These are phyloP conservation scores for Cyclostephanos tholiformis DNA, from an alignment of 108 stramenopile genomes.

Conservation along the genomic window DNA sequence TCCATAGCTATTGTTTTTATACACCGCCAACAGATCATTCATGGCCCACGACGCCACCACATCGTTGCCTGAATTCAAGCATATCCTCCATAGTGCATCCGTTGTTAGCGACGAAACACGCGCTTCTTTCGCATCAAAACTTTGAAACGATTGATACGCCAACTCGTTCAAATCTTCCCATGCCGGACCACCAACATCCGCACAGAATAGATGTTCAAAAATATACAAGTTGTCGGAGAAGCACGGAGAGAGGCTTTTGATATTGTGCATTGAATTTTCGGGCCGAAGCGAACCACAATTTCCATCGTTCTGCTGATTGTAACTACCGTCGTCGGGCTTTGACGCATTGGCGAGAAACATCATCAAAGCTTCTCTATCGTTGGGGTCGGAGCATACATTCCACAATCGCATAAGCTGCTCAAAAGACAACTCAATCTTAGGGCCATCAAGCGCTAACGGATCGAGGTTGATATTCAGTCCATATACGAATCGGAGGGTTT, in stretches of 20 bases:
- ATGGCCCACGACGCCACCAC: slow-evolving; percentile 80
- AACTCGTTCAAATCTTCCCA: slow-evolving; percentile 63
- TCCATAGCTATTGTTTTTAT: slow-evolving; percentile 32
- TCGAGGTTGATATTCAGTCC: slow-evolving; percentile 44
- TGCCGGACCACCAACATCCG: slow-evolving; percentile 45
- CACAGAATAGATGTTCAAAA: slow-evolving; percentile 83
- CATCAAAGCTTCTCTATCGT: slow-evolving; percentile 81
- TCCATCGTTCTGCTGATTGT: slow-evolving; percentile 3
- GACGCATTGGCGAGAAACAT: slow-evolving; percentile 79
- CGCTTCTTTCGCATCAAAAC: slow-evolving; percentile 25
- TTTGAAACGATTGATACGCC: slow-evolving; percentile 78
- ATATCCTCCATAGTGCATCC: slow-evolving; percentile 87
- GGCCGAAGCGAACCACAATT: slow-evolving; percentile 8
- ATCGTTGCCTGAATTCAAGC: slow-evolving; percentile 66
- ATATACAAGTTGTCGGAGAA: slow-evolving; percentile 64
- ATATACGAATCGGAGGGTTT: slow-evolving; percentile 75
- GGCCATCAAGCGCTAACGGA: neutral
- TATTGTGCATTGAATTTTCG: slow-evolving; percentile 41
- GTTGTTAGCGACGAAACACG: slow-evolving; percentile 52
- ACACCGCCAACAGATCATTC: slow-evolving; percentile 79
- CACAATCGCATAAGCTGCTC: slow-evolving; percentile 71
- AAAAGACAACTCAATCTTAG: slow-evolving; percentile 51
- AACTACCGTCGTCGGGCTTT: slow-evolving; percentile 22
- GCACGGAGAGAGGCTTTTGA: slow-evolving; percentile 58
- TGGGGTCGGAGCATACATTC: slow-evolving; percentile 65